Percentiles rank a stretch among this genome's conserved stretches.
phyloP scores from a whole-genome alignment of 2,329 filamentous ascomycete genomes.

The Trichoderma guizhouense region DNA sequence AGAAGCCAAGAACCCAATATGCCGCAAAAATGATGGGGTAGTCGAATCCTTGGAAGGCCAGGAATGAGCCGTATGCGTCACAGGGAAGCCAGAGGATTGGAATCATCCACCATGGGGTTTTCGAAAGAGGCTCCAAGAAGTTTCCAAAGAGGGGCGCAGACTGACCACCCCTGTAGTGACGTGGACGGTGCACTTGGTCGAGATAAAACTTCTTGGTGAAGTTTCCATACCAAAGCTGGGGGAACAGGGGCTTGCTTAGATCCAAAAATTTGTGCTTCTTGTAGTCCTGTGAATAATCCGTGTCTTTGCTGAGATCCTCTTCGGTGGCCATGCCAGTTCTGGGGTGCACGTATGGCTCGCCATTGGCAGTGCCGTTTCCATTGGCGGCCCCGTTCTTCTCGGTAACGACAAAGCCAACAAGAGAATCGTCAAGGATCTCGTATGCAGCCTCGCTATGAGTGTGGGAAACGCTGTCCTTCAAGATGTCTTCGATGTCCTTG shows the following conservation, averaged over 20 bases:
- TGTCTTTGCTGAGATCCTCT: constrained; percentile 83
- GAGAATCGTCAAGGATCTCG: constrained; percentile 83
- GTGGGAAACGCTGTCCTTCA: constrained; percentile 81
- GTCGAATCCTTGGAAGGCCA: constrained; percentile 61
- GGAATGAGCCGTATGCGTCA: constrained; percentile 67
- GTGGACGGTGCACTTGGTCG: constrained; percentile 89
- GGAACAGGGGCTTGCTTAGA: constrained; percentile 75
- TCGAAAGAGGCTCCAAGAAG: constrained; percentile 94
- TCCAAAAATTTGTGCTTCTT: constrained; percentile 93
- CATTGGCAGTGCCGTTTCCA: constrained; percentile 27
- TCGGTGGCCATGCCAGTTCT: constrained; percentile 85
- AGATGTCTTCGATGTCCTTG: constrained; percentile 77
- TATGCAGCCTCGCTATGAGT: constrained; percentile 90
- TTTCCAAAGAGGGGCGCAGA: constrained; percentile 96
- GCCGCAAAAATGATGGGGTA: constrained; percentile 45
- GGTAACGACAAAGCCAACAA: constrained; percentile 74
- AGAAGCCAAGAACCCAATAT: constrained; percentile 69
- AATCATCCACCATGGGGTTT: constrained; percentile 92
- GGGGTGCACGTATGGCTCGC: constrained; percentile 43
- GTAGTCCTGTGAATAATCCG: constrained; percentile 72
- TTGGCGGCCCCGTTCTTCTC: constrained; percentile 48
- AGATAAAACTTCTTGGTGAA: constrained; percentile 97
- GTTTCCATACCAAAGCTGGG: constrained; percentile 82
- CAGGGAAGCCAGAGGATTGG: constrained; percentile 82
- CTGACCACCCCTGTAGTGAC: constrained; percentile 90